Percentiles rank a stretch among this genome's conserved stretches.
These are phyloP conservation scores for Cytospora paraplurivora DNA, from an alignment of 2,329 filamentous ascomycete species.

Conservation along the genomic window DNA sequence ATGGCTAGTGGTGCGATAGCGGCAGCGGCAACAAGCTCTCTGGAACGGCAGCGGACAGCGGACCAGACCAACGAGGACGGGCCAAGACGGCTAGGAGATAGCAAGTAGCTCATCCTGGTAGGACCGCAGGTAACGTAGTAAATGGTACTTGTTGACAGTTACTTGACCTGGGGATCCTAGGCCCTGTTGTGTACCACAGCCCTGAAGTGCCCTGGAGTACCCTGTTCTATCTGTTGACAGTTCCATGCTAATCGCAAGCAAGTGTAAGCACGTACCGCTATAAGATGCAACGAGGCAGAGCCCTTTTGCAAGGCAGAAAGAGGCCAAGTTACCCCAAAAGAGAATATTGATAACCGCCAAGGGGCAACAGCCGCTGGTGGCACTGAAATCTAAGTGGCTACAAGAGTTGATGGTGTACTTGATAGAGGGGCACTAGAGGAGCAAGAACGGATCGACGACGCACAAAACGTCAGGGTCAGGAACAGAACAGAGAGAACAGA, in stretches of 20 bases:
- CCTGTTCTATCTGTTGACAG: not conserved
- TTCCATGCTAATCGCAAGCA: not conserved
- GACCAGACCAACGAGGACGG: not conserved
- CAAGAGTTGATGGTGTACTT: not conserved
- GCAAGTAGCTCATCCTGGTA: constrained; percentile 6
- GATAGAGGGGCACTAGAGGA: not conserved
- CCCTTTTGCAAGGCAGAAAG: not conserved
- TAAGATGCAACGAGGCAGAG: not conserved
- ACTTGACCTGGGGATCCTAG: not conserved
- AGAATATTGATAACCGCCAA: not conserved
- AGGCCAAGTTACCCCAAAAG: too few relatives aligned
- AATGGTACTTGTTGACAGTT: not conserved
- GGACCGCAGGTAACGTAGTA: constrained; percentile 1
- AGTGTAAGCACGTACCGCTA: not conserved
- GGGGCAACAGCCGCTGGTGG: not conserved
- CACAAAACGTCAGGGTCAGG: constrained; percentile 8
- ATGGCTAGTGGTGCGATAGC: constrained; percentile 7
- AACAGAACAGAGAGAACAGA: constrained; percentile 13
- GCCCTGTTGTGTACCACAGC: not conserved
- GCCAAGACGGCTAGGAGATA: constrained; percentile 5
- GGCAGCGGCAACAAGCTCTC: constrained; percentile 1
- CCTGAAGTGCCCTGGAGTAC: not conserved
- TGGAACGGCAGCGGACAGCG: constrained; percentile 10
- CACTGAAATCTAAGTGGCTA: not conserved
- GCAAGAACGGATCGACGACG: not conserved